phyloP scores from a whole-genome alignment of 768 basidiomycete species.

The Tulasnella sp. region DNA sequence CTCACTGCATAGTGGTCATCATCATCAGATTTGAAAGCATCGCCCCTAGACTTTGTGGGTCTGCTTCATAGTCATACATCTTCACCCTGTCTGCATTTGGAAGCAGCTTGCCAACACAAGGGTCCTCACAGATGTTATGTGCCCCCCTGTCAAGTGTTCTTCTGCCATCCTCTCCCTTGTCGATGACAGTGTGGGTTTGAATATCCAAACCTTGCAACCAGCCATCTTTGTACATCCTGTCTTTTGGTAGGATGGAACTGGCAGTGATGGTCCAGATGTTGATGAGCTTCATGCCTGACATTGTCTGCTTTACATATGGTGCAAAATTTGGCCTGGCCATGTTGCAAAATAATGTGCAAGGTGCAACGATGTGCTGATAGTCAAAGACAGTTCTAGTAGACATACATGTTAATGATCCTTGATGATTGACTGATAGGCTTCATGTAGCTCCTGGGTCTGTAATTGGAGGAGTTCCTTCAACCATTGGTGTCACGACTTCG shows the following conservation, averaged over 20 bases:
- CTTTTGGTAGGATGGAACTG: neutral
- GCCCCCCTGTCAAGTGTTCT: neutral
- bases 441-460: no score
- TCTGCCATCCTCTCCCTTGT: neutral
- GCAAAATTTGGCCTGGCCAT: neutral
- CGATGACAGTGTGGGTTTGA: neutral
- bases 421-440: no score
- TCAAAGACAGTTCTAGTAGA: no score
- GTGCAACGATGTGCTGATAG: no score
- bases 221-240: neutral
- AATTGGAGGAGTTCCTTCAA: no score
- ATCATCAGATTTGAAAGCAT: neutral
- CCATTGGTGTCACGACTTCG: no score
- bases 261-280: neutral
- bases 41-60: neutral
- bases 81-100: neutral
- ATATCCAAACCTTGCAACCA: neutral
- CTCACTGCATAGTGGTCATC: no score
- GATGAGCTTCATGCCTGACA: neutral
- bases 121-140: neutral
- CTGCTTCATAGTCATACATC: conserved; percentile 4
- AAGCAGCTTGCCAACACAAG: neutral
- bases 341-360: neutral
- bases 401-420: no score
- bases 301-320: neutral